phyloP scores from a whole-genome alignment of 371 early-diverging fungal genomes.

The Zychaea mexicana region DNA sequence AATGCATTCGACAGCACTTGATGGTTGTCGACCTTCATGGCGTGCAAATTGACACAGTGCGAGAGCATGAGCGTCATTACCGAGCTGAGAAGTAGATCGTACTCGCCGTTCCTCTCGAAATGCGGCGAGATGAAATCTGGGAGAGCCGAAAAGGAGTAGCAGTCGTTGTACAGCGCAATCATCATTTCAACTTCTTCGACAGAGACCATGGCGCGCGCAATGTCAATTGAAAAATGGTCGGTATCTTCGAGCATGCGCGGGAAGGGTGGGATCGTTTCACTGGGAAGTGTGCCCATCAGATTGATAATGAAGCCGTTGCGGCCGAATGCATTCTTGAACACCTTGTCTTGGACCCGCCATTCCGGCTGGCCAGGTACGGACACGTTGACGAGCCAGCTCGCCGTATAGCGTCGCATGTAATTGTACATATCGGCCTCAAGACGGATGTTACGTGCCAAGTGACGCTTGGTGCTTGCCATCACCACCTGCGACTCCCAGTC shows the following conservation, averaged over 20 bases:
- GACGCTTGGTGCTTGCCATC: conserved; percentile 17
- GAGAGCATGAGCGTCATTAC: conserved; percentile 23
- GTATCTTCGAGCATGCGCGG: conserved; percentile 11
- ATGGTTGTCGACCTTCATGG: conserved; percentile 24
- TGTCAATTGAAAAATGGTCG: conserved; percentile 14
- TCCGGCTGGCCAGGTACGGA: conserved; percentile 18
- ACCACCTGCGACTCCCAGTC: conserved; percentile 22
- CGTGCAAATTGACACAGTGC: conserved; percentile 26
- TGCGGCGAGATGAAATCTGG: conserved; percentile 28
- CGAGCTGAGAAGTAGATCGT: conserved; percentile 21
- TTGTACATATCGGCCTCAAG: conserved; percentile 23
- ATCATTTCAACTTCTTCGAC: conserved; percentile 27
- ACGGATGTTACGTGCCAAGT: conserved; percentile 21
- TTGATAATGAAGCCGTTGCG: conserved; percentile 18
- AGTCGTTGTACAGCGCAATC: conserved; percentile 29
- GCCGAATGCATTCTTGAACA: conserved; percentile 16
- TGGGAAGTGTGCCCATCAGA: conserved; percentile 12
- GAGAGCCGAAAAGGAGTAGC: conserved; percentile 26
- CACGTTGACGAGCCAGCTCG: conserved; percentile 17
- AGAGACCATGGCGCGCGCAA: conserved; percentile 28
- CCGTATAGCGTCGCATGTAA: conserved; percentile 22
- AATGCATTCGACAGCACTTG: conserved; percentile 22
- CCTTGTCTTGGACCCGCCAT: conserved; percentile 20
- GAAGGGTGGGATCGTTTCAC: conserved; percentile 18
- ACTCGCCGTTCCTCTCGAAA: conserved; percentile 22